Base-by-base conservation (phyloP, 805 yeast species). In the Brettanomyces anomalus region DNA sequence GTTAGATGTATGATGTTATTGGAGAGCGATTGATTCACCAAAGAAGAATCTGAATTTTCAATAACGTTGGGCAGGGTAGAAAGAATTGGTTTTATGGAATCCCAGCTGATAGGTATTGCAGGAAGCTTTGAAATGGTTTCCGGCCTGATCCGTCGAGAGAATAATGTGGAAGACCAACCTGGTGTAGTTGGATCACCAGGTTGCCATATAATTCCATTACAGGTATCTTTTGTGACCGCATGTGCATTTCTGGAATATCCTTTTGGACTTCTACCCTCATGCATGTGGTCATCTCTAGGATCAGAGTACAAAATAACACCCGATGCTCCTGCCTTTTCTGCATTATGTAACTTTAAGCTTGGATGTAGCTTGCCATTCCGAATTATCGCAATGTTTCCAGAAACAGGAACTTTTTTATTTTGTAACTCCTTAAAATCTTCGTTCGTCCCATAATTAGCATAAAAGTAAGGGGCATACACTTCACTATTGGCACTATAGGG, bases 101-200 rank as follows among this genome's bases (percentile, higher is more conserved):
- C 53, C 24, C 60, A 62, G 45, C 76, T 71, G 20, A 75, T 53
- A 1, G 82, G 79, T 8, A 77, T 49, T 0, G 77, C 73, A 0
- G 82, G 82, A 7, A 78, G 73, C 26, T 60, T 59, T 0, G 81
- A 81, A 4, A 74, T 60, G 24, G 62, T 64, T 16, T 57, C 52
- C 0, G 79, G 74, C 16, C 68, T 57, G 4, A 57, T 45, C 38
- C 76, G 54, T 44, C 63, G 69, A 5, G 65, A 60, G 35, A 66
- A 55, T 6, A 55, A 55, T 26, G 71, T 72, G 18, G 84, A 74
- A 2, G 85, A 72, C 63, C 75, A 76, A 3, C 85, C 86, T 6
- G 86, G 85, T 2, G 88, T 80, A 0, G 88, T 78, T 31, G 89
- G 89, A 55, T 82, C 90, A 11, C 89, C 89, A 0, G 88, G 86